These are phyloP conservation scores for Arachis hypogaea DNA, from an alignment of 306 rosid species.

Conservation along the genomic window DNA sequence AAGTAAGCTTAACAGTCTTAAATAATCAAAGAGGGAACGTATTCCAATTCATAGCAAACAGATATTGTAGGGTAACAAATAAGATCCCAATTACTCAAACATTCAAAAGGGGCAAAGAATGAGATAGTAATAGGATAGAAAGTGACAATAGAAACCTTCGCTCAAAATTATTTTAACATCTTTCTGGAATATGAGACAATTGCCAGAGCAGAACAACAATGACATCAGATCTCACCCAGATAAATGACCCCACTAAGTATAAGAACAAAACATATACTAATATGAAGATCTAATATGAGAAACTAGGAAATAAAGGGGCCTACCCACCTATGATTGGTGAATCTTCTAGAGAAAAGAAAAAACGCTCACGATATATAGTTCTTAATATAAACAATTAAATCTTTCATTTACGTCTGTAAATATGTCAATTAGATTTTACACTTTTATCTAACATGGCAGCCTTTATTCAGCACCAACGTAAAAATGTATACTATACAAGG, in stretches of 20 bases:
- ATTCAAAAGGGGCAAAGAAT: too few species aligned
- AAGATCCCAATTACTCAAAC: conserved; percentile 15
- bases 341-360: not conserved
- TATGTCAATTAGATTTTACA: conserved; percentile 10
- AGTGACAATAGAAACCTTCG: too few species aligned
- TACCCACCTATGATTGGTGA: not conserved
- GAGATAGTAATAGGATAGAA: too few species aligned
- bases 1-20: conserved; percentile 15
- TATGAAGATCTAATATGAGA: too few species aligned
- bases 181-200: too few species aligned
- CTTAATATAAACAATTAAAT: not conserved
- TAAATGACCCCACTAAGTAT: too few species aligned
- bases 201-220: too few species aligned
- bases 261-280: too few species aligned
- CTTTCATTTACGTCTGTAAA: conserved; percentile 13
- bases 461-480: not conserved
- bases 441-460: conserved; percentile 10
- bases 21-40: conserved; percentile 14
- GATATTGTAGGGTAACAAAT: conserved; percentile 25
- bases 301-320: too few species aligned
- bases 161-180: too few species aligned
- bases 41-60: conserved; percentile 16
- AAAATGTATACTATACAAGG: not conserved
- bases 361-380: not conserved
- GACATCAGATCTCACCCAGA: not conserved